Evolutionary conservation across 805 yeast genomes (phyloP).

Genomic region (Schwanniomyces polymorphus): DNA sequence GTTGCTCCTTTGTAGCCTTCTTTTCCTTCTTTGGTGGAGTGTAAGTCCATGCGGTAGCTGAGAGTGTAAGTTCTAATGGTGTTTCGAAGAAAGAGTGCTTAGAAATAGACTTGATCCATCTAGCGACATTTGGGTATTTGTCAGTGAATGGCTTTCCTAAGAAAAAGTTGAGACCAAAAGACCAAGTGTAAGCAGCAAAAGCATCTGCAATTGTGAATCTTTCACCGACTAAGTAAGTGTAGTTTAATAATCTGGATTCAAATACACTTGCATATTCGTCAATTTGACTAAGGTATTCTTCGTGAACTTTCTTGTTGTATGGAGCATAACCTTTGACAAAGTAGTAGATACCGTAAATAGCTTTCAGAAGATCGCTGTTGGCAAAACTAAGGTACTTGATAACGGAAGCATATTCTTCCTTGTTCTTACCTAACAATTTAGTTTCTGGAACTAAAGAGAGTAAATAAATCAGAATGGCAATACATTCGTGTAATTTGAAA

Average conservation of each 20-base stretch:
- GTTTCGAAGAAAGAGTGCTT: constrained; percentile 46
- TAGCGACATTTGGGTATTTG: constrained; percentile 57
- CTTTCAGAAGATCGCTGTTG: constrained; percentile 62
- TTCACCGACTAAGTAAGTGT: constrained; percentile 74
- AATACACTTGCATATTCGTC: constrained; percentile 41
- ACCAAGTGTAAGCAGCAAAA: constrained; percentile 46
- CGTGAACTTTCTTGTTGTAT: constrained; percentile 73
- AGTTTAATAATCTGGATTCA: constrained; percentile 57
- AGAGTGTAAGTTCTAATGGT: constrained; percentile 53
- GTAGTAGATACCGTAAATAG: constrained; percentile 49
- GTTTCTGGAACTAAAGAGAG: constrained; percentile 41
- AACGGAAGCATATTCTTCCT: constrained; percentile 62
- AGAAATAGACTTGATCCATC: constrained; percentile 69
- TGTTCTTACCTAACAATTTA: constrained; percentile 63
- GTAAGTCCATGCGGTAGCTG: constrained; percentile 64
- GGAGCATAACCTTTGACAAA: constrained; percentile 65
- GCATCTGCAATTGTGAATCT: constrained; percentile 57
- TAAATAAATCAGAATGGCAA: constrained; percentile 64
- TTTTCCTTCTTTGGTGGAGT: constrained; percentile 78
- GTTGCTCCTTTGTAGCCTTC: constrained; percentile 45
- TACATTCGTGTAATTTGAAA: constrained; percentile 65
- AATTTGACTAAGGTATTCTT: constrained; percentile 40
- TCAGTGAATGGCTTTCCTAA: constrained; percentile 68
- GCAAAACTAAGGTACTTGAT: constrained; percentile 77
- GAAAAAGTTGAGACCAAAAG: constrained; percentile 56